Evolutionary conservation across 805 yeast genomes (phyloP).

Genomic region (Yamadazyma sp.): DNA sequence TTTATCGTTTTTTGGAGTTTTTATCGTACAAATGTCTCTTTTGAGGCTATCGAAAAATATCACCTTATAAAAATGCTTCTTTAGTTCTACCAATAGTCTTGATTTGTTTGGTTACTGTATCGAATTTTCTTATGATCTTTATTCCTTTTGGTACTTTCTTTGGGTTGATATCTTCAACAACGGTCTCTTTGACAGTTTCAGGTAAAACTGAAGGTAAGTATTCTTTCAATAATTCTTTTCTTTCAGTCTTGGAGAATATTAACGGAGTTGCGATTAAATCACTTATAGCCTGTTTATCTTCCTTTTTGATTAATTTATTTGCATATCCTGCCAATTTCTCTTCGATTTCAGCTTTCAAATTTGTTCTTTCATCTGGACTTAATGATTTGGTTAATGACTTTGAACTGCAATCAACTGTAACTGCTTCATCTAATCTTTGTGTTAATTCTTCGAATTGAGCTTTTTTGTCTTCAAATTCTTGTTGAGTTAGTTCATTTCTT

Average conservation of each 20-base stretch:
- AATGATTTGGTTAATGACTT: constrained; percentile 40
- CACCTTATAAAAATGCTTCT: constrained; percentile 45
- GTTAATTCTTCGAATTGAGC: constrained; percentile 37
- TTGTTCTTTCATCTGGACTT: constrained; percentile 24
- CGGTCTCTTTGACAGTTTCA: constrained; percentile 41
- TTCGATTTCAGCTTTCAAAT: constrained; percentile 19
- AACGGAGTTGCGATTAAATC: constrained; percentile 42
- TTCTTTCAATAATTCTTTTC: constrained; percentile 38
- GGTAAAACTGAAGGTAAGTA: constrained; percentile 60
- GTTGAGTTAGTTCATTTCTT: constrained; percentile 32
- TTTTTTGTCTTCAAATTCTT: constrained; percentile 19
- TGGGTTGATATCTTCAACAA: constrained; percentile 31
- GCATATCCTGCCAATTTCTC: constrained; percentile 19
- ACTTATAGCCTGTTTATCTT: constrained; percentile 39
- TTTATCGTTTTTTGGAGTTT: too few species aligned
- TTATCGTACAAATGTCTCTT: too few species aligned
- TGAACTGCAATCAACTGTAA: constrained; percentile 44
- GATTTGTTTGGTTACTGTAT: constrained; percentile 50
- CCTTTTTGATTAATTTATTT: constrained; percentile 27
- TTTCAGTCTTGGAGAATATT: constrained; percentile 35
- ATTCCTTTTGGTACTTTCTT: constrained; percentile 48
- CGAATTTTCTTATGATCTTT: constrained; percentile 55
- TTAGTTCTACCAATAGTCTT: constrained; percentile 54
- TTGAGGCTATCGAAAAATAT: too few species aligned
- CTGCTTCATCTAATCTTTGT: constrained; percentile 37